Evolutionary conservation across 768 basidiomycete species (phyloP), one percentile per base, ranked within the genome.

Genomic region (Macrolepiota dolichaula): DNA sequence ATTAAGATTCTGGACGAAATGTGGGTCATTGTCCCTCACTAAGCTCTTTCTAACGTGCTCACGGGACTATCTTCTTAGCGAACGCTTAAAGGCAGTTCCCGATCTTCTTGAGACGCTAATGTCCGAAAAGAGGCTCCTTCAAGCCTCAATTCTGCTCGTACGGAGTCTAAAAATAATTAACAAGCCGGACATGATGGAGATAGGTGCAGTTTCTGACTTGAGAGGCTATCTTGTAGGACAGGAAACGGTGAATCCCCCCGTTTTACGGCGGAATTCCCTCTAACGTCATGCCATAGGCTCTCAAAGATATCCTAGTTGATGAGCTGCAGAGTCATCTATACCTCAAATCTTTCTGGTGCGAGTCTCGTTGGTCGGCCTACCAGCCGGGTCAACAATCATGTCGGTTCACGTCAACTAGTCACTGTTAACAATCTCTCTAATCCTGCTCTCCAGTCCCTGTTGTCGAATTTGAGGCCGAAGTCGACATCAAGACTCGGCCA

Each of bases 281-380:
- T 57, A 62, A 60, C 29, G 61, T 19, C 9, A 53, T 60, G 36
- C 53, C 25, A 22, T 59, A 98, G 96, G 89, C 92, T 11, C 75
- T 99, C 47, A 83, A 91, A 50, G 97, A 98, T 65, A 97, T 98
- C 58, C 76, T 99, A 60, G 80, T 96, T 6, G 97, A 99, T 65
- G 97, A 99, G 69, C 81, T 99, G 12, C 96, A 98, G 69, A 93
- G 87, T 66, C 97, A 99, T 73, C 76, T 99, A n/a, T 99, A 97
- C 73, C 85, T 99, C 62, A 97, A 96, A 69, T 92, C 91, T 0
- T 96, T 94, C 72, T 97, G 95, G 87, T 95, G 93, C 69, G 96
- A 98, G 66, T 84, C 87, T 4, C 86, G 96, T 32, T 99, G 97
- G 97, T 79, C 85, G 17, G 75, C 91, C 0, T 98, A 97, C 71